Evolutionary conservation across 1,139 yeast species (phyloP).

Genomic region (Hansenula sp.): DNA sequence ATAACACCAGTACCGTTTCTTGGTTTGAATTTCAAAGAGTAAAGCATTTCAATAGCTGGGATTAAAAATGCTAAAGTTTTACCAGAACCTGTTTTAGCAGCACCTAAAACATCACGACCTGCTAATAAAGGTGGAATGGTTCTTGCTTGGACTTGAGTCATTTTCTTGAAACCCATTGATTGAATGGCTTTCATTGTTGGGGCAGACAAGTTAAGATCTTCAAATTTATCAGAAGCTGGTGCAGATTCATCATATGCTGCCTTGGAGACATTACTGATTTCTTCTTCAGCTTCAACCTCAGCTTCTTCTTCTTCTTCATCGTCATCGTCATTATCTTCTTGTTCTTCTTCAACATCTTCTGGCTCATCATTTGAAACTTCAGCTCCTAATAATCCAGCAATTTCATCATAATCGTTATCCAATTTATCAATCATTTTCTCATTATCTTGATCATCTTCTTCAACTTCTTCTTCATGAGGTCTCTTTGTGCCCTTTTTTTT

Average conservation of each 20-base stretch:
- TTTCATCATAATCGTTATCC: slow-evolving; percentile 48
- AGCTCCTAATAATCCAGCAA: slow-evolving; percentile 44
- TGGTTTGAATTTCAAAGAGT: slow-evolving; percentile 86
- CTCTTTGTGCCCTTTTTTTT: slow-evolving; percentile 11
- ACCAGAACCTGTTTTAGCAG: slow-evolving; percentile 98
- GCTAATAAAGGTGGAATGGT: slow-evolving; percentile 94
- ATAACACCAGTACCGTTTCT: slow-evolving; percentile 90
- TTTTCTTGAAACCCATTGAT: slow-evolving; percentile 82
- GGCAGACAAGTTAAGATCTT: slow-evolving; percentile 67
- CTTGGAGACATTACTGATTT: slow-evolving; percentile 7
- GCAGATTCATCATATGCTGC: slow-evolving; percentile 5
- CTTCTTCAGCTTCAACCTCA: slow-evolving; percentile 5
- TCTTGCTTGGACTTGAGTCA: slow-evolving; percentile 93
- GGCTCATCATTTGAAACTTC: slow-evolving; percentile 20
- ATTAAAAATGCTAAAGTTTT: slow-evolving; percentile 92
- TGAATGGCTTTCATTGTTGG: slow-evolving; percentile 77
- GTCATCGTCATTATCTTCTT: slow-evolving; percentile 10
- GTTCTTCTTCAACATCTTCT: slow-evolving; percentile 14
- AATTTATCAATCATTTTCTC: slow-evolving; percentile 37
- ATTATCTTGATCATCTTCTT: slow-evolving; percentile 29
- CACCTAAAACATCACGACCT: slow-evolving; percentile 93
- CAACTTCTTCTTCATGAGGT: slow-evolving; percentile 24
- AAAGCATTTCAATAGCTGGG: slow-evolving; percentile 91
- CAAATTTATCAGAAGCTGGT: slow-evolving; percentile 30
- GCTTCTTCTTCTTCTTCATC: slow-evolving; percentile 14